A percentile compares a stretch with the other conserved stretches of the same genome.
phyloP scores from a whole-genome alignment of 768 basidiomycete genomes.

The Neoboletus magnificus region DNA sequence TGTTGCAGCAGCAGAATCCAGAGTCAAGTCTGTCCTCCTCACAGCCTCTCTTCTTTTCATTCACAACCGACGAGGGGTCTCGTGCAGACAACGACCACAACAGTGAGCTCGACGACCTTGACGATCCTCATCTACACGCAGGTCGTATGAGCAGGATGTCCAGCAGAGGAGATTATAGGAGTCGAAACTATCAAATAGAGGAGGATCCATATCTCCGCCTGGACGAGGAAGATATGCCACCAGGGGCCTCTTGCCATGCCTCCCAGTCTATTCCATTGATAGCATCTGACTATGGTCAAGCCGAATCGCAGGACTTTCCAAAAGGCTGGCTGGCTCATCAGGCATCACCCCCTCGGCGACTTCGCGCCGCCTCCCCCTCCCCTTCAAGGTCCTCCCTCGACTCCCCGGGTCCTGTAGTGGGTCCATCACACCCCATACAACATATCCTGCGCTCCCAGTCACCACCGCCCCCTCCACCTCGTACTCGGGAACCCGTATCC shows the following conservation, averaged over 20 bases:
- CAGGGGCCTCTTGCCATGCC: constrained; percentile 35
- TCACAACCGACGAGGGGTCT: constrained; percentile 69
- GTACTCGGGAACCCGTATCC: constrained; percentile 46
- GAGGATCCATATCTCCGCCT: constrained; percentile 76
- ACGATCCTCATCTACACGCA: constrained; percentile 70
- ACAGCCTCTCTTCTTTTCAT: constrained; percentile 87
- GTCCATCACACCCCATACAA: constrained; percentile 28
- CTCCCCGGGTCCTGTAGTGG: constrained; percentile 34
- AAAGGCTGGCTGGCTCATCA: constrained; percentile 73
- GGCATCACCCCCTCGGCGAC: constrained; percentile 53
- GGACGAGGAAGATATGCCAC: constrained; percentile 60
- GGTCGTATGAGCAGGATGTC: constrained; percentile 31
- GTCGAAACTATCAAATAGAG: constrained; percentile 39
- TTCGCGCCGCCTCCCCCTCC: constrained; percentile 43
- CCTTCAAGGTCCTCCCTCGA: constrained; percentile 31
- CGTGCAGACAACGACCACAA: constrained; percentile 47
- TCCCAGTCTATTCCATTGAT: constrained; percentile 38
- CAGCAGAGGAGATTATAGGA: constrained; percentile 27
- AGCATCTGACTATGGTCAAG: constrained; percentile 30
- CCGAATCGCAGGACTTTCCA: constrained; percentile 41
- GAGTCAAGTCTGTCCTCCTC: constrained; percentile 56
- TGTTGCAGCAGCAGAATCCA: constrained; percentile 54
- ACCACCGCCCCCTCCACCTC: constrained; percentile 39
- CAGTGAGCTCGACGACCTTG: constrained; percentile 63
- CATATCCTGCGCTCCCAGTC: constrained; percentile 38